Evolutionary conservation across 352 stramenopile species (phyloP), one percentile per base, ranked within the genome.

Genomic region (Pythium sp.): DNA sequence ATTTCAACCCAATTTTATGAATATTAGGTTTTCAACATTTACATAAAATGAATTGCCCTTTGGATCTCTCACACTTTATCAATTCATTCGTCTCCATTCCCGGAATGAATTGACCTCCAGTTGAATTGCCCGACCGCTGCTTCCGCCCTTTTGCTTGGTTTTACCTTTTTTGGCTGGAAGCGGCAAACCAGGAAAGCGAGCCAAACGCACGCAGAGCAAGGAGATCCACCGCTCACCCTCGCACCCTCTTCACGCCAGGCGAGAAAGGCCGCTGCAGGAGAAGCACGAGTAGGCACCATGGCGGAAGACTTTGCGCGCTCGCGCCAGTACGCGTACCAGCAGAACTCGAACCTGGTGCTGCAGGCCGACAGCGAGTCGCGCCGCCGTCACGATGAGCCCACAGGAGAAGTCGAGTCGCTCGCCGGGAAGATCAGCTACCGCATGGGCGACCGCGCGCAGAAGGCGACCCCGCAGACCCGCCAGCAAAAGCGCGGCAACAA

Each of bases 281-380:
- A 24, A 26, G 22, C 24, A 22, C 7, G 6, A 36, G 54, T 18
- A 57, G 36, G 46, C 64, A 51, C 56, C 49, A 97, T 98, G 92
- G 89, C 91, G 26, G 89, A 97, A 79, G 91, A 97, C 62, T 85
- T 90, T 64, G 90, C 89, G 62, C 90, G 91, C 22, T 94, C 89
- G 71, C 80, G 90, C 62, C 89, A 97, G 73, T 98, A 98, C 85
- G 91, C 93, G 68, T 98, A 98, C 83, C 72, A 78, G 68, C 79
- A 93, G 73, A 98, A 98, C 84, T 98, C 91, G 36, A 98, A 98
- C 77, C 78, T 98, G 55, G 95, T 98, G 72, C 79, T 98, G 57
- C 87, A 98, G 74, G 90, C 93, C 7, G 92, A 98, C 65, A 88
- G 85, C 70, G 90, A 94, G 65, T 90, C 80, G 64, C 82, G 89